Conservation (phyloP, 148 eudicot species). For the Heliamphora exappendiculata region DNA sequence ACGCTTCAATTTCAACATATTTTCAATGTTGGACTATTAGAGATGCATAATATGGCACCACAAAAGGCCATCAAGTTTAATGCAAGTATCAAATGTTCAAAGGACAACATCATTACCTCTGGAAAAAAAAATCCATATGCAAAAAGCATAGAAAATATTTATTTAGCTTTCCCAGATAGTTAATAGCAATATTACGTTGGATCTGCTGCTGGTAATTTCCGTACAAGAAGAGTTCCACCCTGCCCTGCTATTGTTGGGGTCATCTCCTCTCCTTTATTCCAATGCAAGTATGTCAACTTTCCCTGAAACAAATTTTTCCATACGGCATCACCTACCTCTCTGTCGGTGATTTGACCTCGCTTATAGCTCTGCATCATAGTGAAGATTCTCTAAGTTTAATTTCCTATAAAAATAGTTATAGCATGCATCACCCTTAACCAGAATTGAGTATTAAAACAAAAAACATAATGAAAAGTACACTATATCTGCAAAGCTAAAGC, state of each 20-base stretch:
- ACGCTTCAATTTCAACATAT: neutral
- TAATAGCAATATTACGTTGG: conserved; percentile 40
- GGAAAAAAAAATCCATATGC: neutral
- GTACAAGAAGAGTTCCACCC: conserved; percentile 87
- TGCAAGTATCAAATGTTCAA: neutral
- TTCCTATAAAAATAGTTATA: neutral
- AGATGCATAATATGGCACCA: neutral
- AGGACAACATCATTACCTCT: neutral
- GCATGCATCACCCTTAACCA: neutral
- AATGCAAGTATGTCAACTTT: conserved; percentile 71
- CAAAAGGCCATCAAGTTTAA: neutral
- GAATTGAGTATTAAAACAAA: neutral
- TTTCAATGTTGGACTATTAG: neutral
- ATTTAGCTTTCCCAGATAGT: neutral
- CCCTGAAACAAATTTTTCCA: conserved; percentile 62
- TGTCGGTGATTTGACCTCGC: conserved; percentile 41
- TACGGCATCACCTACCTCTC: conserved; percentile 41
- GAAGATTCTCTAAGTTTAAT: neutral
- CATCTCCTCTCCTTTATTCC: conserved; percentile 86
- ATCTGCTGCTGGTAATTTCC: conserved; percentile 66
- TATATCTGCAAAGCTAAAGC: neutral
- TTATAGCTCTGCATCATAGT: conserved; percentile 39
- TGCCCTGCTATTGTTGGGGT: conserved; percentile 56
- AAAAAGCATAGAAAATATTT: neutral
- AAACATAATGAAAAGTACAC: neutral